These are phyloP conservation scores for Arabis alpina DNA, from an alignment of 345 rosid species.

Conservation along the genomic window DNA sequence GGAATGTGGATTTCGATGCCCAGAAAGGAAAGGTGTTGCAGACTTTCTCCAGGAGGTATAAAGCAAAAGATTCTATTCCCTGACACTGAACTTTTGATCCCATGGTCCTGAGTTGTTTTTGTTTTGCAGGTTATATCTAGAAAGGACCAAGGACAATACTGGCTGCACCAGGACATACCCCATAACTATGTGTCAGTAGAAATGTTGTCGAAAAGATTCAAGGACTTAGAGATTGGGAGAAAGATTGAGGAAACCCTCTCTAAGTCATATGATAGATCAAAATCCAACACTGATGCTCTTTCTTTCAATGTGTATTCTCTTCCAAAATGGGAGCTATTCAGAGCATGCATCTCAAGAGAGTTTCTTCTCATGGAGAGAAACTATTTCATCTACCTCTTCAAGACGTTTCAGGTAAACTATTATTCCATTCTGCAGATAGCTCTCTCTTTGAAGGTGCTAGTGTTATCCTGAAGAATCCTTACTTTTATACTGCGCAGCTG, in stretches of 20 bases:
- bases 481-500: slow-evolving; percentile 52
- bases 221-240: slow-evolving; percentile 64
- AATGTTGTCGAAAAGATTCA: slow-evolving; percentile 70
- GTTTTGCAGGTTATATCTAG: slow-evolving; percentile 56
- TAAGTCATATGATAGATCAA: slow-evolving; percentile 69
- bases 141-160: slow-evolving; percentile 86
- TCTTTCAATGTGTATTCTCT: slow-evolving; percentile 69
- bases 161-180: slow-evolving; percentile 63
- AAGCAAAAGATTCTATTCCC: neutral
- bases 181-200: slow-evolving; percentile 59
- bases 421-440: neutral
- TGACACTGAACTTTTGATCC: neutral
- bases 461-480: slow-evolving; percentile 15
- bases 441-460: neutral
- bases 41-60: slow-evolving; percentile 85
- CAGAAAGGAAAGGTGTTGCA: slow-evolving; percentile 80
- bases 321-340: slow-evolving; percentile 61
- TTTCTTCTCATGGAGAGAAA: slow-evolving; percentile 86
- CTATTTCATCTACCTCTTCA: slow-evolving; percentile 76
- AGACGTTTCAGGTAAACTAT: slow-evolving; percentile 46
- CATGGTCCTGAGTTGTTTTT: slow-evolving; percentile 1
- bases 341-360: slow-evolving; percentile 80
- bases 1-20: slow-evolving; percentile 70
- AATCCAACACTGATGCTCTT: slow-evolving; percentile 72
- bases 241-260: slow-evolving; percentile 70